Percentiles rank a stretch among this genome's conserved stretches.
Evolutionary conservation across 331 rosid species (phyloP).

Genomic region (Dryas integrifolia): DNA sequence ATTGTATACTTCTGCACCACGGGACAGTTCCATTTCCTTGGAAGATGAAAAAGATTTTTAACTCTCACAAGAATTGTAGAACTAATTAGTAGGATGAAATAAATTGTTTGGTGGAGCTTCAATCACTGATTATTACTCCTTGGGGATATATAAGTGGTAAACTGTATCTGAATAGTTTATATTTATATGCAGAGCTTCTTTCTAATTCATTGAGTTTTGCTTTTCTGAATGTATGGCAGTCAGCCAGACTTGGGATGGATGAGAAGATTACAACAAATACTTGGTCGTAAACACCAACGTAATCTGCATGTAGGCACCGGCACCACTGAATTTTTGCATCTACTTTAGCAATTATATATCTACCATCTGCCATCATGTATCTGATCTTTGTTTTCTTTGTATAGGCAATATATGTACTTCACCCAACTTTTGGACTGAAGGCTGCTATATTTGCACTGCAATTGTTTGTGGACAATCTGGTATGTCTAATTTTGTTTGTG

Average conservation of each 20-base stretch:
- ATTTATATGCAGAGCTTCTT: not conserved
- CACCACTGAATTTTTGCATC: slow-evolving; percentile 4
- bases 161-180: not conserved
- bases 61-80: not conserved
- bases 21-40: not conserved
- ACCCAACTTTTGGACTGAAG: slow-evolving; percentile 91
- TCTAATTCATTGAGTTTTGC: slow-evolving; percentile 2
- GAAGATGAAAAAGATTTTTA: not conserved
- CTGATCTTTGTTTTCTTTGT: slow-evolving; percentile 37
- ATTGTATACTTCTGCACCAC: not conserved
- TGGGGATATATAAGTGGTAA: not conserved
- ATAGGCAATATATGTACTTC: slow-evolving; percentile 91
- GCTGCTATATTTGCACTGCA: slow-evolving; percentile 69
- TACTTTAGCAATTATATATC: slow-evolving; percentile 14
- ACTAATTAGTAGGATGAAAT: not conserved
- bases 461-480: slow-evolving; percentile 71
- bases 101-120: not conserved
- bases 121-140: not conserved
- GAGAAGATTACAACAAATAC: slow-evolving; percentile 82
- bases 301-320: slow-evolving; percentile 69
- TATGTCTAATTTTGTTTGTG: slow-evolving; percentile 32
- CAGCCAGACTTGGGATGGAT: slow-evolving; percentile 95
- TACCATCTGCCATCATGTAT: slow-evolving; percentile 16
- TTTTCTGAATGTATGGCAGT: slow-evolving; percentile 40
- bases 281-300: slow-evolving; percentile 84